Evolutionary conservation across 2,329 filamentous ascomycete genomes (phyloP).

Genomic region (Lasiodiplodia hormozganensis): DNA sequence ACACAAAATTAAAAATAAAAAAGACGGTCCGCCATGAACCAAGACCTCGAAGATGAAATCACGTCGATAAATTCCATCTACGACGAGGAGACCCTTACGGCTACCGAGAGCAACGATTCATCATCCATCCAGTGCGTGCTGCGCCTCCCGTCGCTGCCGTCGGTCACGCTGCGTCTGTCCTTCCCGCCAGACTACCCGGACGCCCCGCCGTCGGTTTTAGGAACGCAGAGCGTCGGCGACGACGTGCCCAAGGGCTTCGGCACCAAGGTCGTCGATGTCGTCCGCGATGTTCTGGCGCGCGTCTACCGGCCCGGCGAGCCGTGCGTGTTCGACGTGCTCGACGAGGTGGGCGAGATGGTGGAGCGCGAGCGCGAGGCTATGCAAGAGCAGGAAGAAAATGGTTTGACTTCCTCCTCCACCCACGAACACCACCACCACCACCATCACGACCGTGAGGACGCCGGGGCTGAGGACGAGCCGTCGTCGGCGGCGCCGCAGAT

Average conservation of each 20-base stretch:
- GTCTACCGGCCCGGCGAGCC: constrained; percentile 77
- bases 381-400: constrained; percentile 34
- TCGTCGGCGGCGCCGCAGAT: constrained; percentile 31
- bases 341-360: constrained; percentile 59
- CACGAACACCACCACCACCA: constrained; percentile 33
- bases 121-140: constrained; percentile 62
- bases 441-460: constrained; percentile 2
- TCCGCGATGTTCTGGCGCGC: constrained; percentile 70
- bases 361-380: constrained; percentile 56
- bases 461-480: neutral
- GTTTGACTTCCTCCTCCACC: constrained; percentile 25
- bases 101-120: constrained; percentile 39
- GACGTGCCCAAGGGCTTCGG: constrained; percentile 74
- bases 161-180: constrained; percentile 61
- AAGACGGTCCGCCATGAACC: constrained; percentile 31
- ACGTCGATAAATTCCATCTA: constrained; percentile 88
- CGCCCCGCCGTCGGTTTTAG: constrained; percentile 73
- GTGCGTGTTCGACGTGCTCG: constrained; percentile 90
- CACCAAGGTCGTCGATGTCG: constrained; percentile 70
- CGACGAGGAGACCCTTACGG: constrained; percentile 63
- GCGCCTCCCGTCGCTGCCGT: constrained; percentile 69
- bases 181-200: constrained; percentile 80
- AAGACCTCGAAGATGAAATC: constrained; percentile 71
- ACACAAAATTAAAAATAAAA: neutral
- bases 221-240: constrained; percentile 78